Conservation (phyloP, 1,284 basidiomycete species). For the Trichosporon faecale region DNA sequence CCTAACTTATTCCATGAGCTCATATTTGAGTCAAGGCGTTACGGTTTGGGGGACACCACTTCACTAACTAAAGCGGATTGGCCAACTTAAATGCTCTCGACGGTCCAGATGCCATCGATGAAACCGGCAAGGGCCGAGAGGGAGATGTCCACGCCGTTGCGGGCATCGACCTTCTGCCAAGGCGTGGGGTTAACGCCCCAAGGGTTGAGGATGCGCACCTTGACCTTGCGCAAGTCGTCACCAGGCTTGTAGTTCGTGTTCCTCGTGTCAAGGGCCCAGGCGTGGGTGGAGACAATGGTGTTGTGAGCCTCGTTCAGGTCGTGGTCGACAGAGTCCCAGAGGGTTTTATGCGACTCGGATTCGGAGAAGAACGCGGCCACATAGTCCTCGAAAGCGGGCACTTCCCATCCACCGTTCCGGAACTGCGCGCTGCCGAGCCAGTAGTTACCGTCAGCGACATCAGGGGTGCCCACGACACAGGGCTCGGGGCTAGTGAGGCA, state of each 20-base stretch:
- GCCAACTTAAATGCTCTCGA: neutral
- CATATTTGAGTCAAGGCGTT: too few relatives aligned
- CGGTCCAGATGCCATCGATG: neutral
- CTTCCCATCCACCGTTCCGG: neutral
- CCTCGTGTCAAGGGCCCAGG: neutral
- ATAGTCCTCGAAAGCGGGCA: neutral
- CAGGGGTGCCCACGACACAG: slow-evolving; percentile 6
- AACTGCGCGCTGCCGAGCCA: slow-evolving; percentile 5
- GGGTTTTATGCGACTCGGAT: too few relatives aligned
- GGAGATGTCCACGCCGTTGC: neutral
- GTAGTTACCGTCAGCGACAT: neutral
- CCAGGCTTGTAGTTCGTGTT: neutral
- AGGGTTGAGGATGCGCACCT: neutral
- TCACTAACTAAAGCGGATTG: too few relatives aligned
- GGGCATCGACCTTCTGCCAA: neutral
- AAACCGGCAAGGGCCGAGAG: neutral
- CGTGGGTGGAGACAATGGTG: neutral
- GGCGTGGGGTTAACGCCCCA: neutral
- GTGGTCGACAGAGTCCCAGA: slow-evolving; percentile 1
- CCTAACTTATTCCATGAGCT: too few relatives aligned
- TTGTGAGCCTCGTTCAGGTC: slow-evolving; percentile 12
- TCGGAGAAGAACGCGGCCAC: neutral
- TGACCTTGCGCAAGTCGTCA: neutral
- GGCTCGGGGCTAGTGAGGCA: slow-evolving; percentile 14
- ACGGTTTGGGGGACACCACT: too few relatives aligned